phyloP scores from a whole-genome alignment of 2,329 filamentous ascomycete species.

The Cladosporium halotolerans region DNA sequence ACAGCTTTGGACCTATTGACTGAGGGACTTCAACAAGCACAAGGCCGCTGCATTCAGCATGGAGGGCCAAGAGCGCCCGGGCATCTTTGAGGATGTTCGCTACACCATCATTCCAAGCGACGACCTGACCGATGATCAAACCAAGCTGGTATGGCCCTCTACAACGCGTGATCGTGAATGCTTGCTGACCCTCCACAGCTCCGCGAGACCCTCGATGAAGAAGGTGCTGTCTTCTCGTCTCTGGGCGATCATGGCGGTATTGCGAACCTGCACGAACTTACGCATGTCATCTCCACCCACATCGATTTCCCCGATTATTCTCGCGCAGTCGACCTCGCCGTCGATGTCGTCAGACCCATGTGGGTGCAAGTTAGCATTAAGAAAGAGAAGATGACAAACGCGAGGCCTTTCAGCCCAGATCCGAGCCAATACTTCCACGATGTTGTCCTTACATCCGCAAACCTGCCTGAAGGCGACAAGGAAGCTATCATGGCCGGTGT shows the following conservation, averaged over 20 bases:
- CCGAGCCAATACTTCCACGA: constrained; percentile 84
- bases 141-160: not conserved
- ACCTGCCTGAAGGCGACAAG: constrained; percentile 78
- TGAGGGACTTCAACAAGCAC: not conserved
- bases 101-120: constrained; percentile 41
- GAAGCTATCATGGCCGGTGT: constrained; percentile 89
- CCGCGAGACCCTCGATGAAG: constrained; percentile 12
- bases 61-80: constrained; percentile 5
- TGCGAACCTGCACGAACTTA: constrained; percentile 42
- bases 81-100: constrained; percentile 33
- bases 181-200: not conserved
- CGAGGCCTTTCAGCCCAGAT: constrained; percentile 83
- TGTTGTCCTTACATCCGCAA: constrained; percentile 73
- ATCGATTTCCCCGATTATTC: constrained; percentile 89
- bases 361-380: constrained; percentile 72
- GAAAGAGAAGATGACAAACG: constrained; percentile 65
- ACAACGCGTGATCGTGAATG: not conserved
- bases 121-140: constrained; percentile 19
- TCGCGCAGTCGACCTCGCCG: constrained; percentile 66
- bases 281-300: constrained; percentile 66
- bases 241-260: constrained; percentile 37
- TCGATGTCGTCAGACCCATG: constrained; percentile 72
- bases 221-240: constrained; percentile 42
- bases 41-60: not conserved
- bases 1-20: too few relatives aligned